phyloP scores from a whole-genome alignment of 2,329 filamentous ascomycete species.

The Ceratocystis variospora region DNA sequence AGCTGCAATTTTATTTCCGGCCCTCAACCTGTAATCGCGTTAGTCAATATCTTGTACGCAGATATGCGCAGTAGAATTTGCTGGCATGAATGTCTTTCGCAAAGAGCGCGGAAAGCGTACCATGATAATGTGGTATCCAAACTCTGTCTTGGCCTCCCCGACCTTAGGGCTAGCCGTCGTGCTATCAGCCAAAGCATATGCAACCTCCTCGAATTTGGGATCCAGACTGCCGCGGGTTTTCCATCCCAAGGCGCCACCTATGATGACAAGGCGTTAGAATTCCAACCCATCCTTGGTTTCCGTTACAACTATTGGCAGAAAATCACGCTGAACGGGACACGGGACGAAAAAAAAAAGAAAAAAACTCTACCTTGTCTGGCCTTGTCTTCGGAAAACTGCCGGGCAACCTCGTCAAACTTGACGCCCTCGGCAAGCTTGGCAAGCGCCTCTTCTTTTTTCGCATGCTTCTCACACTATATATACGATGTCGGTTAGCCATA shows the following conservation, averaged over 20 bases:
- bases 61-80: not conserved
- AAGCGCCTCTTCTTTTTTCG: constrained; percentile 64
- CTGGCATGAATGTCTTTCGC: not conserved
- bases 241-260: constrained; percentile 60
- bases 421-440: constrained; percentile 51
- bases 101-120: constrained; percentile 30
- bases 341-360: no score
- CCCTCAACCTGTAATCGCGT: constrained; percentile 28
- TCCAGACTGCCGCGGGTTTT: constrained; percentile 55
- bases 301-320: not conserved
- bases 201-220: constrained; percentile 56
- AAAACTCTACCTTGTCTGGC: constrained; percentile 43
- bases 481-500: not conserved
- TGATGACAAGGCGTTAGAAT: constrained; percentile 3
- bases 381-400: constrained; percentile 64
- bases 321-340: not conserved
- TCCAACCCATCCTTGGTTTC: not conserved
- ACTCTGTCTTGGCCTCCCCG: constrained; percentile 57
- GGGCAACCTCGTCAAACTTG: constrained; percentile 63
- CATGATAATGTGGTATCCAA: constrained; percentile 73
- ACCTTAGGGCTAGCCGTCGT: constrained; percentile 50
- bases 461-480: constrained; percentile 56
- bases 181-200: constrained; percentile 54
- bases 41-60: not conserved
- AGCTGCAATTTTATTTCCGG: constrained; percentile 26